Conservation (phyloP, 768 basidiomycete species). For the Mrakia hoshinonis region DNA sequence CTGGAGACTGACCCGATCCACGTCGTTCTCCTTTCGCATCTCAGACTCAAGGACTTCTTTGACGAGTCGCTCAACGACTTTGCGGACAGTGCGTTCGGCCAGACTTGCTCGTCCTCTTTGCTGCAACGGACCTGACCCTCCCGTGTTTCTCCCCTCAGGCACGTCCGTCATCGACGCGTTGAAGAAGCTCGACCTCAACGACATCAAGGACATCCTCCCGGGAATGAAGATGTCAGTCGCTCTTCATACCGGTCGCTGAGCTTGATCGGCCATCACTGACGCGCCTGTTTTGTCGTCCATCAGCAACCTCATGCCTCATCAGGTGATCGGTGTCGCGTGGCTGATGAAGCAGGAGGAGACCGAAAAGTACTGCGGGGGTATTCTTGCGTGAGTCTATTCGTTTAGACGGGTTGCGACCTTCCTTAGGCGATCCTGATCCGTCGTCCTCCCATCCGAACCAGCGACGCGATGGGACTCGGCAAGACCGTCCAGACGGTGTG, state of each 20-base stretch:
- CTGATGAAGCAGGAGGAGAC: slow-evolving; percentile 51
- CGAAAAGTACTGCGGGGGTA: slow-evolving; percentile 34
- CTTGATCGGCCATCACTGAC: not conserved
- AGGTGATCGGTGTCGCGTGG: slow-evolving; percentile 67
- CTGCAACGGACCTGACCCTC: not conserved
- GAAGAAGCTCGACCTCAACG: slow-evolving; percentile 48
- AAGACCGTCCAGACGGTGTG: slow-evolving; percentile 25
- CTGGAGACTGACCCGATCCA: not conserved
- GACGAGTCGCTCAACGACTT: slow-evolving; percentile 17
- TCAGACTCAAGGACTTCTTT: slow-evolving; percentile 25
- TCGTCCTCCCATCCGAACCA: not conserved
- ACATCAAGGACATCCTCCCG: slow-evolving; percentile 48
- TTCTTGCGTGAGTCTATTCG: slow-evolving; percentile 30
- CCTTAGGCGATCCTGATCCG: not conserved
- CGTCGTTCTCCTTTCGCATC: too few species aligned
- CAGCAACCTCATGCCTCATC: slow-evolving; percentile 56
- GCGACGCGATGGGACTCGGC: slow-evolving; percentile 32
- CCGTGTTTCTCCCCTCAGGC: slow-evolving; percentile 32
- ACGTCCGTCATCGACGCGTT: slow-evolving; percentile 54
- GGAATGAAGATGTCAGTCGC: slow-evolving; percentile 49
- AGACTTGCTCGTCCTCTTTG: not conserved
- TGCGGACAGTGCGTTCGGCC: not conserved
- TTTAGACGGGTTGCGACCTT: not conserved
- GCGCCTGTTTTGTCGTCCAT: not conserved
- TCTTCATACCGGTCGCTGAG: too few species aligned